These are phyloP conservation scores for Penicillium sclerotiorum DNA, from an alignment of 2,329 filamentous ascomycete genomes.

Conservation along the genomic window DNA sequence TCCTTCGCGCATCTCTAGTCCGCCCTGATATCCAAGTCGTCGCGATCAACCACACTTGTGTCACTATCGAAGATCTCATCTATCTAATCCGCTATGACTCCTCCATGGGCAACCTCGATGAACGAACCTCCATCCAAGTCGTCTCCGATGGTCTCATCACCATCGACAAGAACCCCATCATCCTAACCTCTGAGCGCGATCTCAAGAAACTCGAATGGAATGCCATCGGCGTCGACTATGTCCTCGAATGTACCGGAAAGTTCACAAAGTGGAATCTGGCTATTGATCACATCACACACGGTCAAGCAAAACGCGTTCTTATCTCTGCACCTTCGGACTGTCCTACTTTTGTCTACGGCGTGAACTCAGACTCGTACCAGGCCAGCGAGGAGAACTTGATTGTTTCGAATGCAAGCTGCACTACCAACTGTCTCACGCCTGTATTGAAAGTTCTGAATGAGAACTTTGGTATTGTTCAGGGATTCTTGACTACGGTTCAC, in stretches of 20 bases:
- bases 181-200: slow-evolving; percentile 31
- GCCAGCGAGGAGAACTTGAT: slow-evolving; percentile 25
- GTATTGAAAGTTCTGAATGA: slow-evolving; percentile 35
- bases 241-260: slow-evolving; percentile 34
- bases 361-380: slow-evolving; percentile 33
- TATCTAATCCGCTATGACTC: slow-evolving; percentile 33
- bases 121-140: slow-evolving; percentile 90
- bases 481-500: slow-evolving; percentile 36
- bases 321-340: slow-evolving; percentile 64
- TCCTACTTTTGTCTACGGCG: slow-evolving; percentile 57
- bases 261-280: slow-evolving; percentile 88
- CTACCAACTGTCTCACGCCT: slow-evolving; percentile 37
- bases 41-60: slow-evolving; percentile 35
- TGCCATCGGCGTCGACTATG: slow-evolving; percentile 30
- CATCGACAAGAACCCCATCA: slow-evolving; percentile 24
- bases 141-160: slow-evolving; percentile 79
- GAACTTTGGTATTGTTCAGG: slow-evolving; percentile 34
- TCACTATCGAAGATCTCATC: slow-evolving; percentile 31
- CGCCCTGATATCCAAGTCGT: slow-evolving; percentile 30
- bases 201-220: slow-evolving; percentile 32
- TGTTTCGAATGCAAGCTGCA: slow-evolving; percentile 37
- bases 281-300: slow-evolving; percentile 74
- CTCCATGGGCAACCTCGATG: slow-evolving; percentile 83
- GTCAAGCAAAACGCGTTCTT: slow-evolving; percentile 87
- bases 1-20: slow-evolving; percentile 32